Evolutionary conservation across 768 basidiomycete genomes (phyloP), one percentile per base, ranked within the genome.

Genomic region (Pleurotus tuber-regium): DNA sequence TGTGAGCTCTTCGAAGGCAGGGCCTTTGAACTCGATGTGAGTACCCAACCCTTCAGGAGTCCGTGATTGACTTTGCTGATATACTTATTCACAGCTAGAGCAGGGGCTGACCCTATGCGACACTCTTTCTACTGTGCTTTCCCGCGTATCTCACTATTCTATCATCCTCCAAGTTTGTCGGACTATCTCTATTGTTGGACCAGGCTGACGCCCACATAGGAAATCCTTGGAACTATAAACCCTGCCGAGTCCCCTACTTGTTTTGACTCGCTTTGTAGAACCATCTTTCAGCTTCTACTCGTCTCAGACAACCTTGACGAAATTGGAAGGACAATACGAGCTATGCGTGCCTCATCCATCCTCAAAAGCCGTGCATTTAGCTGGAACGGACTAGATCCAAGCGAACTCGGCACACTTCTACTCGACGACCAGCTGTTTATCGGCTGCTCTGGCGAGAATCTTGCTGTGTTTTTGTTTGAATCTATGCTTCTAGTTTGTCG

Each of bases 381-480:
- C 11, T 64, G 66, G 59, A 62, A 61, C 21, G 55, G 56, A 12
- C 58, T 60, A 6, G 59, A 66, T 47, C 62, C 65, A 8, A 58
- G 64, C 6, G 59, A 64, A 12, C 59, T 70, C 16, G 70, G 72
- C 4, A 54, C 59, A 4, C 50, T 72, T 0, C 51, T 73, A 0
- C 58, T 72, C 10, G 73, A 74, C 50, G 74, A 75, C 50, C 49
- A 60, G 25, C 54, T 72, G 5, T 41, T 59, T 2, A 56, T 63
- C 4, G 61, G 65, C 43, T 57, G 55, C 23, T 55, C 62, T 2
- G 61, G 62, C 7, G 29, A 53, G 7, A 44, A 57, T 30, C 63
- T 64, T 36, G 63, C 64, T 0, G 64, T 73, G 7, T 69, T 73
- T 30, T 52, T 75, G 0, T 73, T 70, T 51, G 71, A 73, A 41